These are phyloP conservation scores for Geotrichum fermentans DNA, from an alignment of 1,139 yeast species.

Conservation along the genomic window DNA sequence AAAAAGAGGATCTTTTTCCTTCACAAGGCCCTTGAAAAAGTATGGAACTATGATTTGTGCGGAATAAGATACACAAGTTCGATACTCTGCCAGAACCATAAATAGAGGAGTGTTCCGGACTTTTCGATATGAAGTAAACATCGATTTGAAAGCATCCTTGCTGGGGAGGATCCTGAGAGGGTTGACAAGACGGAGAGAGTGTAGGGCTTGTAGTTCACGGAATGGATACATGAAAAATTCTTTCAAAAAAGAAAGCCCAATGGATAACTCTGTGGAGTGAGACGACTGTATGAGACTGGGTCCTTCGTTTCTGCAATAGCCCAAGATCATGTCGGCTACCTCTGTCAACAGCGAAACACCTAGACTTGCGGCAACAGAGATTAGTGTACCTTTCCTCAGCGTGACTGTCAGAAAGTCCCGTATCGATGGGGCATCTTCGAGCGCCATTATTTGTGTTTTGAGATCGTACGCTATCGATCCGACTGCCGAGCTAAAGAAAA, in stretches of 20 bases:
- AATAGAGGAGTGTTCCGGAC: background rate
- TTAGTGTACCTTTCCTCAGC: background rate
- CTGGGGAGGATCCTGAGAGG: background rate
- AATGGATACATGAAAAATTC: slow-evolving; percentile 5
- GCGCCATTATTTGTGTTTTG: background rate
- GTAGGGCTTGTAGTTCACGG: slow-evolving; percentile 3
- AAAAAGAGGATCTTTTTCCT: background rate
- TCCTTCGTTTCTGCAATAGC: background rate
- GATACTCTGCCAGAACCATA: background rate
- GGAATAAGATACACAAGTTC: background rate
- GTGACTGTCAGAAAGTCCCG: background rate
- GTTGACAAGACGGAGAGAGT: slow-evolving; percentile 1
- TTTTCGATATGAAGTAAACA: background rate
- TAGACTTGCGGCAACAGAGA: background rate
- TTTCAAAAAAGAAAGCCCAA: background rate
- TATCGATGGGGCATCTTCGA: too few relatives aligned
- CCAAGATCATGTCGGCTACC: background rate
- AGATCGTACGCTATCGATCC: slow-evolving; percentile 2
- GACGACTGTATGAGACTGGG: too few relatives aligned
- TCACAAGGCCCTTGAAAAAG: background rate
- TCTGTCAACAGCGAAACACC: background rate
- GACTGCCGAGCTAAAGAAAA: slow-evolving; percentile 1
- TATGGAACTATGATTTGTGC: background rate
- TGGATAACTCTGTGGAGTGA: too few relatives aligned
- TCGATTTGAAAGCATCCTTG: background rate